phyloP scores from a whole-genome alignment of 176 grass and related monocot species.

The Ensete ventricosum region DNA sequence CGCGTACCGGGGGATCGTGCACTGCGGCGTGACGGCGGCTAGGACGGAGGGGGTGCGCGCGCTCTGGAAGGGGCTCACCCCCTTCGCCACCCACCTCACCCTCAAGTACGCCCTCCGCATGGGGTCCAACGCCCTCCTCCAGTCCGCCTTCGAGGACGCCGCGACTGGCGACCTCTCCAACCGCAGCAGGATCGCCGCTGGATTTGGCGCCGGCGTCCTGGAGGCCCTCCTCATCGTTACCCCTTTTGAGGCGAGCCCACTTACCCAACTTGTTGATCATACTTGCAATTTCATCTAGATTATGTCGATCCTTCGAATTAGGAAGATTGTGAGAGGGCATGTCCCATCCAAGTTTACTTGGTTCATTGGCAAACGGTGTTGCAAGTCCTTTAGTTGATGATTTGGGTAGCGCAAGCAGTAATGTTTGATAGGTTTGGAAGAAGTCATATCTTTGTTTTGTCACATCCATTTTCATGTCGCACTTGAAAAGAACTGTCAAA shows the following conservation, averaged over 20 bases:
- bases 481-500: neutral
- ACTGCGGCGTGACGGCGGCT: slow-evolving; percentile 66
- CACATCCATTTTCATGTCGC: neutral
- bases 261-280: too few species aligned
- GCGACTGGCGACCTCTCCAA: slow-evolving; percentile 55
- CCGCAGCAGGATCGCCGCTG: slow-evolving; percentile 46
- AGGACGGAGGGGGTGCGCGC: slow-evolving; percentile 71
- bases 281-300: too few species aligned
- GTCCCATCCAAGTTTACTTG: too few species aligned
- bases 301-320: too few species aligned
- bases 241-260: slow-evolving; percentile 64
- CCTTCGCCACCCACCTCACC: slow-evolving; percentile 94
- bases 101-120: slow-evolving; percentile 97
- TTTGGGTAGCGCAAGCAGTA: too few species aligned
- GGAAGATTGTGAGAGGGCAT: too few species aligned
- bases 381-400: too few species aligned
- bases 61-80: slow-evolving; percentile 96
- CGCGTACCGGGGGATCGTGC: slow-evolving; percentile 56
- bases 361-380: too few species aligned
- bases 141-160: slow-evolving; percentile 86
- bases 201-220: slow-evolving; percentile 88
- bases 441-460: too few species aligned
- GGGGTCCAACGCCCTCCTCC: slow-evolving; percentile 85
- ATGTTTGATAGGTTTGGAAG: too few species aligned
- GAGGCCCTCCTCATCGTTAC: slow-evolving; percentile 96